Evolutionary conservation across 2,329 filamentous ascomycete genomes (phyloP).

Genomic region (Magnaporthiopsis rhizophila): DNA sequence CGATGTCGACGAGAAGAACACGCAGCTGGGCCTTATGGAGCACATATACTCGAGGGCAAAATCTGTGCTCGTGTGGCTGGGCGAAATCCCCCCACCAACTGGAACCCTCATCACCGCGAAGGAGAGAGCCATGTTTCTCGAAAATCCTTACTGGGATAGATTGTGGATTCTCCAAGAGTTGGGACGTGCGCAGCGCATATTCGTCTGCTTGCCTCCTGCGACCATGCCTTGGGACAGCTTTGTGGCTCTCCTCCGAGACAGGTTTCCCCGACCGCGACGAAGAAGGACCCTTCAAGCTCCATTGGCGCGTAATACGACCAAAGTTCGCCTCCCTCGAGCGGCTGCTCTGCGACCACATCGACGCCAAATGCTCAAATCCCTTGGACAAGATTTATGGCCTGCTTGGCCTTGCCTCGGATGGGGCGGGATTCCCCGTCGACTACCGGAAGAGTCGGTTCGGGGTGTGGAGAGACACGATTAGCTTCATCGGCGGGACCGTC

Average conservation of each 20-base stretch:
- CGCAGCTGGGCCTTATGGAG: constrained; percentile 16
- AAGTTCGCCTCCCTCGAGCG: constrained; percentile 13
- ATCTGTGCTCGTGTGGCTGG: constrained; percentile 16
- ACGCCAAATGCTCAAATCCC: constrained; percentile 19
- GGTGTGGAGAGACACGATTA: constrained; percentile 21
- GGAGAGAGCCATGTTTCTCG: too few relatives aligned
- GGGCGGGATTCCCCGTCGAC: constrained; percentile 18
- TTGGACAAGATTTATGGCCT: constrained; percentile 24
- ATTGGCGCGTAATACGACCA: constrained; percentile 10
- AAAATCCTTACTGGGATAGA: not conserved
- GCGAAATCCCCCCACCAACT: not conserved
- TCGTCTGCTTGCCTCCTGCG: not conserved
- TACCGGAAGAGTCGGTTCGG: constrained; percentile 18
- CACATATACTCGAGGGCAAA: constrained; percentile 17
- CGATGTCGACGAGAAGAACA: constrained; percentile 12
- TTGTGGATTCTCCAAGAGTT: not conserved
- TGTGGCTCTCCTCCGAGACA: not conserved
- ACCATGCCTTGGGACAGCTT: not conserved
- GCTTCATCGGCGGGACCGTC: not conserved
- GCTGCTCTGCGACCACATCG: constrained; percentile 17
- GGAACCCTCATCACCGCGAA: too few relatives aligned
- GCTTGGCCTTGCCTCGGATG: constrained; percentile 19
- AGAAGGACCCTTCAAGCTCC: constrained; percentile 12
- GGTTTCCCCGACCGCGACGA: too few relatives aligned
- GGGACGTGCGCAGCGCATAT: not conserved